Base-by-base conservation (phyloP, 176 grass and related monocot genomes). In the Stipa capillata region DNA sequence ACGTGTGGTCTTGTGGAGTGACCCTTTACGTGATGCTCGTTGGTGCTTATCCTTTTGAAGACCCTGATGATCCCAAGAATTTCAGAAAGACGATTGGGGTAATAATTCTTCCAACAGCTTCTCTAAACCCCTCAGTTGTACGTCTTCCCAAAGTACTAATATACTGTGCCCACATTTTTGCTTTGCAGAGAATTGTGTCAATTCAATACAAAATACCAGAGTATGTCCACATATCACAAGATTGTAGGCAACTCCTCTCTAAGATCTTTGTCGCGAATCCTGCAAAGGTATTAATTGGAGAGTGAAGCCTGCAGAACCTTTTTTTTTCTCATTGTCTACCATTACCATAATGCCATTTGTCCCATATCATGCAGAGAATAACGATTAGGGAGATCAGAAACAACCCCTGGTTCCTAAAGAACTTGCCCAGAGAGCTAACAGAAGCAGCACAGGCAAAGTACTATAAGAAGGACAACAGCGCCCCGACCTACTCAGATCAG, bases 381-480 rank as follows among this genome's bases (percentile, higher is more conserved):
- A 89, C 95, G 7, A 92, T 97, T 17, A 91, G 95, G 73, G 95
- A 97, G 76, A 97, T 97, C 70, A 92, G 95, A 69, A 97, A 97
- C 71, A 91, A 97, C 73, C 91, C 95, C 25, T 97, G 95, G 95
- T 97, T 97, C 73, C 77, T 97, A 39, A 97, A 97, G 83, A 97
- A 97, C 74, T 82, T 97, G 79, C 95, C 95, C 36, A 87, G 95
- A 72, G 95, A 94, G 86, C 85, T 97, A 54, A 92, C 85, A 28
- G 95, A 97, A 82, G 63, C 80, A 18, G 91, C 7, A 5, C 95
- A 97, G 77, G 89, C 91, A 0, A 87, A 90, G 50, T 97, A 97
- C 82, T 97, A 97, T 63, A 94, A 90, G 86, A 94, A 79, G 69
- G 95, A 89, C 64, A 97, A 90, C 79, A 69, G 60, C 50, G 73